Percentiles rank a stretch among this genome's conserved stretches.
These are phyloP conservation scores for Lobosporangium transversale DNA, from an alignment of 192 early-diverging fungal species.

Conservation along the genomic window DNA sequence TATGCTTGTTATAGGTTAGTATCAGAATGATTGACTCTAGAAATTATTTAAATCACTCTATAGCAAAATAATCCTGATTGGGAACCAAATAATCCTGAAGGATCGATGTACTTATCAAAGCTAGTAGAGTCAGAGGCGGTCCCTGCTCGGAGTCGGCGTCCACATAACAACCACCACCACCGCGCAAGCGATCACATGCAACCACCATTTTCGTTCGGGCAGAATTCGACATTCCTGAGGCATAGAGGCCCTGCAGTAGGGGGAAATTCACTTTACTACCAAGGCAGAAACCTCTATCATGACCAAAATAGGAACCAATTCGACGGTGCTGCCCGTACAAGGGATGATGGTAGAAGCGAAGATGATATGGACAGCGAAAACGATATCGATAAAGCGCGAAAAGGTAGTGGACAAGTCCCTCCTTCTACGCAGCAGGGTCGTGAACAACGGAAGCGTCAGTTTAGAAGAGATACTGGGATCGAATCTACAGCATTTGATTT, in stretches of 20 bases:
- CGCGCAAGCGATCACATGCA: slow-evolving; percentile 17
- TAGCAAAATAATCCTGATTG: slow-evolving; percentile 92
- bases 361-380: slow-evolving; percentile 35
- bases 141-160: background rate
- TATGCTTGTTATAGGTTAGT: background rate
- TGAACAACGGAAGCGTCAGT: background rate
- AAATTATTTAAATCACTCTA: background rate
- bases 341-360: slow-evolving; percentile 9
- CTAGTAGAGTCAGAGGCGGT: slow-evolving; percentile 59
- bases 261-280: slow-evolving; percentile 16
- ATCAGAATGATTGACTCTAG: background rate
- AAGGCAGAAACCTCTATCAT: slow-evolving; percentile 20
- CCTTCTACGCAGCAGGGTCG: background rate
- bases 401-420: too few relatives aligned
- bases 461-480: too few relatives aligned
- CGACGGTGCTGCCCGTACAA: slow-evolving; percentile 7
- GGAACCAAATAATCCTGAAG: slow-evolving; percentile 84
- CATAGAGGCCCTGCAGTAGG: slow-evolving; percentile 12
- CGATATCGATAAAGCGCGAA: slow-evolving; percentile 3
- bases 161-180: background rate
- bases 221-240: slow-evolving; percentile 19
- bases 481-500: too few relatives aligned
- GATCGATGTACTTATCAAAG: slow-evolving; percentile 81
- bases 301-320: slow-evolving; percentile 29
- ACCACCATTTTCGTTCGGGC: slow-evolving; percentile 7